Evolutionary conservation across 768 basidiomycete species (phyloP).

Genomic region (Mycena alexandri): DNA sequence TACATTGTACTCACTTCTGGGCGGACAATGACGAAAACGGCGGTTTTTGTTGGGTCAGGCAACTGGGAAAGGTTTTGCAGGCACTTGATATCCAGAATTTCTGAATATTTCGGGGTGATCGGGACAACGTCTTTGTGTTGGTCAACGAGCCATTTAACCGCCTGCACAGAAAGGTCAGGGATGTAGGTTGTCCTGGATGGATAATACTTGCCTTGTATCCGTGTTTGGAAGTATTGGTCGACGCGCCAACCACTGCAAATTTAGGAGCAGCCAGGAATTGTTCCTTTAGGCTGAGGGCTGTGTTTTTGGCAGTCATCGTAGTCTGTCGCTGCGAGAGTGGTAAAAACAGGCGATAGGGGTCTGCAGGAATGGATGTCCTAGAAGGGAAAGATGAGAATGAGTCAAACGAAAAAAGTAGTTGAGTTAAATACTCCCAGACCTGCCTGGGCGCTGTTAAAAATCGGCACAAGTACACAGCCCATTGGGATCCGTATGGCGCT

Average conservation of each 20-base stretch:
- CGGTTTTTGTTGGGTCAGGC: slow-evolving; percentile 58
- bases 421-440: slow-evolving; percentile 6
- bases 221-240: slow-evolving; percentile 61
- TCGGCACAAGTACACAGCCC: slow-evolving; percentile 13
- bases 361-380: background rate
- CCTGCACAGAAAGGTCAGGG: slow-evolving; percentile 46
- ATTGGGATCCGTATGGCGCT: slow-evolving; percentile 21
- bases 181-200: background rate
- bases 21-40: slow-evolving; percentile 66
- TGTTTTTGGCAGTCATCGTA: slow-evolving; percentile 11
- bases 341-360: background rate
- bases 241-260: slow-evolving; percentile 71
- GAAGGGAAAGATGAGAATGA: slow-evolving; percentile 1
- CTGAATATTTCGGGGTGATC: slow-evolving; percentile 58
- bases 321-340: background rate
- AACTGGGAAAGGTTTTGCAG: slow-evolving; percentile 57
- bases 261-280: slow-evolving; percentile 32
- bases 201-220: slow-evolving; percentile 24
- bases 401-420: background rate
- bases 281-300: background rate
- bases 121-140: slow-evolving; percentile 62
- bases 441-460: background rate
- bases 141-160: slow-evolving; percentile 64
- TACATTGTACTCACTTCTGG: slow-evolving; percentile 47
- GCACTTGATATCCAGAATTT: slow-evolving; percentile 60